Evolutionary conservation across 805 yeast species (phyloP).

Genomic region (Cyberlindnera suaveolens): DNA sequence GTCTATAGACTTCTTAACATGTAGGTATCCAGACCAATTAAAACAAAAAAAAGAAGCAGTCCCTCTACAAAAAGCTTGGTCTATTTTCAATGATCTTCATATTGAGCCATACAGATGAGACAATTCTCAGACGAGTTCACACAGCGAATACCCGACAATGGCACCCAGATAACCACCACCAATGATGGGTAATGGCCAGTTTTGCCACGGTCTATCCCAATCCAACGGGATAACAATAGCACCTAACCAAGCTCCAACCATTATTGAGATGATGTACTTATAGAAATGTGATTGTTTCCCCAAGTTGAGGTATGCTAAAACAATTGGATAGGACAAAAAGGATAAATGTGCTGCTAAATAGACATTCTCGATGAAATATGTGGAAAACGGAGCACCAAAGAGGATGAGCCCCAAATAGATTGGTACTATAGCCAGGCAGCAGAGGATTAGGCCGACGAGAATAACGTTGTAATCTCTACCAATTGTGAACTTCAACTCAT

Average conservation of each 20-base stretch:
- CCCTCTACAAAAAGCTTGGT: too few species aligned
- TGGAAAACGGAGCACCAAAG: constrained; percentile 76
- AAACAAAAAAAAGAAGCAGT: too few species aligned
- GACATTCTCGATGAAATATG: constrained; percentile 47
- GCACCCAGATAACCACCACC: constrained; percentile 77
- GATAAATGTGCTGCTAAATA: constrained; percentile 58
- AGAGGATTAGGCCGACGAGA: constrained; percentile 9
- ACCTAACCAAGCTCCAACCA: constrained; percentile 84
- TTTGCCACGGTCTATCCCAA: constrained; percentile 98
- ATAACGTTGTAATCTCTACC: constrained; percentile 5
- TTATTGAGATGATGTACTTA: constrained; percentile 28
- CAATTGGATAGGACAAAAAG: constrained; percentile 53
- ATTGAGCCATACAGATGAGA: too few species aligned
- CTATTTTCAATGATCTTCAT: too few species aligned
- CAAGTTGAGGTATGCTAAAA: constrained; percentile 48
- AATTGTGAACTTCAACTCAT: constrained; percentile 3
- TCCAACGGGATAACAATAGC: constrained; percentile 92
- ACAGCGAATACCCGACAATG: constrained; percentile 48
- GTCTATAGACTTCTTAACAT: too few species aligned
- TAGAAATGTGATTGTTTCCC: constrained; percentile 29
- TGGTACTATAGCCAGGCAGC: constrained; percentile 21
- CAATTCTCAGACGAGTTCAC: constrained; percentile 21
- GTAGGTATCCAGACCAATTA: too few species aligned
- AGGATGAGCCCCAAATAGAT: constrained; percentile 39
- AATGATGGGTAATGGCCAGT: constrained; percentile 86